A percentile compares a stretch with the other conserved stretches of the same genome.
phyloP scores from a whole-genome alignment of 345 rosid species.

The Salix suchowensis region DNA sequence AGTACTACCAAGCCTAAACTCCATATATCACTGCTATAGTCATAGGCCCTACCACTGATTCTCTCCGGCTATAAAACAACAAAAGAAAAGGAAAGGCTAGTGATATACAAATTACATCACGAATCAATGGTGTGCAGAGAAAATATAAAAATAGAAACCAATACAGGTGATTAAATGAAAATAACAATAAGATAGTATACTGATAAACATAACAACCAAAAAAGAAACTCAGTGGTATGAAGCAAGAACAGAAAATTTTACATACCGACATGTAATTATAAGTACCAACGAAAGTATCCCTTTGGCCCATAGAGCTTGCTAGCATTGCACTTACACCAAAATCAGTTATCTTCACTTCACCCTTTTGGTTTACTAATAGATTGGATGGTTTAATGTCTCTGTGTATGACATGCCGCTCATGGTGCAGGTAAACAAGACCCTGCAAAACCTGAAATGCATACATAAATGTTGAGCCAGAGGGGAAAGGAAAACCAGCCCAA shows the following conservation, averaged over 20 bases:
- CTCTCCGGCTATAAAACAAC: slow-evolving; percentile 78
- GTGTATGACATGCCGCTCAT: slow-evolving; percentile 78
- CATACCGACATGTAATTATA: slow-evolving; percentile 89
- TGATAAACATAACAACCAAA: neutral
- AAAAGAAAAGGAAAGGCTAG: neutral
- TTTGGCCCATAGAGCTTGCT: slow-evolving; percentile 74
- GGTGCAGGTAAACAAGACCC: slow-evolving; percentile 81
- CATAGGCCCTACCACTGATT: slow-evolving; percentile 52
- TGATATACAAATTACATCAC: too few relatives aligned
- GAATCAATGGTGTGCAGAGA: slow-evolving; percentile 18
- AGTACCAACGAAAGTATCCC: slow-evolving; percentile 81
- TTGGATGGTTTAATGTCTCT: slow-evolving; percentile 86
- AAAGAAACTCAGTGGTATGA: neutral
- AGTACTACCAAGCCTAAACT: slow-evolving; percentile 85
- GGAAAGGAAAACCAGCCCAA: neutral
- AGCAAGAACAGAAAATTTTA: slow-evolving; percentile 1
- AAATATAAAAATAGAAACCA: neutral
- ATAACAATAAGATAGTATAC: neutral
- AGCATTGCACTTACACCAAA: slow-evolving; percentile 90
- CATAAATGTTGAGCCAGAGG: neutral
- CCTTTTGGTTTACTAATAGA: slow-evolving; percentile 83
- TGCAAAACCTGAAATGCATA: slow-evolving; percentile 51
- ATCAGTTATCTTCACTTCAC: slow-evolving; percentile 92
- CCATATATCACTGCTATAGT: slow-evolving; percentile 90
- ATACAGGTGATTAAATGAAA: neutral